Evolutionary conservation across 2,329 filamentous ascomycete species (phyloP), one percentile per base, ranked within the genome.

Genomic region (Diaporthe amygdali): DNA sequence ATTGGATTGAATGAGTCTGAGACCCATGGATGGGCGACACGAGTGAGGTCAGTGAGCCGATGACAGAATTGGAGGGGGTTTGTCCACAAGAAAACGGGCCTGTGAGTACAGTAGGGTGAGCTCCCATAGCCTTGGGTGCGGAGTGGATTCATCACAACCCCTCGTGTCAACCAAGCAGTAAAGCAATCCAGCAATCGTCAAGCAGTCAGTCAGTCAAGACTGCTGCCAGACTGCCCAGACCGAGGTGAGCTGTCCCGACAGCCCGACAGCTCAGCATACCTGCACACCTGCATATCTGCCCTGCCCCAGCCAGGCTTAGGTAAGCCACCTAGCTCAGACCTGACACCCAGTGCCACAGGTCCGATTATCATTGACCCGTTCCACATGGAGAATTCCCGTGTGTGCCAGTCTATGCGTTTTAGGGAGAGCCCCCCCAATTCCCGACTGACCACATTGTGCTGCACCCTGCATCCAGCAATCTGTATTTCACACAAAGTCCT

Each of bases 351-450:
- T 64, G 59, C 59, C 44, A 64, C 59, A 34, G 41, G 44, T 44
- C 30, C 27, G 27, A 64, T 64, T 63, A 47, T 47, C 56, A 63
- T 22, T 63, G 41, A 63, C 59, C 59, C 30, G 46, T 64, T 25
- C 41, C 59, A 64, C 37, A 64, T 64, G 41, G 37, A 64, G 59
- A 64, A 64, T 49, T 64, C 41, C 59, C 44, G 59, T 64, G 59
- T 64, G 59, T 64, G 59, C 44, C n/a, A n/a, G n/a, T n/a, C n/a
- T 20, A 64, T 64, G 59, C 59, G 44, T 64, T 64, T 64, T 64
- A 64, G 59, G 59, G 44, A 47, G 56, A 49, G 44, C 59, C 44
- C 59, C 56, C 10, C 59, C 27, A 34, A 47, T 47, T n/a, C 44
- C 59, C 59, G 44, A 49, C 59, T 49, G 44, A 64, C 44, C 59